These are phyloP conservation scores for Trichomonas tenax DNA, from an alignment of 208 protist genomes.

Conservation along the genomic window DNA sequence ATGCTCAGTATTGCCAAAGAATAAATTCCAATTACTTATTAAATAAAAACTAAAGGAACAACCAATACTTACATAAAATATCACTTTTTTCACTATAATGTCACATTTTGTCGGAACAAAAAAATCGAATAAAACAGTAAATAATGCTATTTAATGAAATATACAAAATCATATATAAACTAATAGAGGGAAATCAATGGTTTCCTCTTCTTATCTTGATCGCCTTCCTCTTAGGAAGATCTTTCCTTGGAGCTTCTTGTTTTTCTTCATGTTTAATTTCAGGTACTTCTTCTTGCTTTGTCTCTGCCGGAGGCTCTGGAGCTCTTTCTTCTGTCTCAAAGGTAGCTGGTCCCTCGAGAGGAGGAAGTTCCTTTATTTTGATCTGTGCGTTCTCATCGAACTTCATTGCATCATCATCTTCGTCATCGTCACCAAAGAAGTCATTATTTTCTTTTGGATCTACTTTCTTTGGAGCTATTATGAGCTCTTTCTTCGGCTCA, in stretches of 20 bases:
- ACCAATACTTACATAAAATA: too few species aligned
- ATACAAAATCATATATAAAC: not conserved
- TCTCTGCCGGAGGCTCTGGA: not conserved
- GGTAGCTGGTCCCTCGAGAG: not conserved
- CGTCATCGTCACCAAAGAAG: not conserved
- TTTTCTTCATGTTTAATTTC: not conserved
- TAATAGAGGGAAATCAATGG: not conserved
- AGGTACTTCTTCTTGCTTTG: not conserved
- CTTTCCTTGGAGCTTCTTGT: not conserved
- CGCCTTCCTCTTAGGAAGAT: not conserved
- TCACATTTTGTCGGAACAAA: too few species aligned
- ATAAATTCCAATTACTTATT: too few species aligned
- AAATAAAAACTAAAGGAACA: too few species aligned
- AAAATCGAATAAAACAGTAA: too few species aligned
- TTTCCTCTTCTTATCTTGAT: not conserved
- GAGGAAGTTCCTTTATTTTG: not conserved
- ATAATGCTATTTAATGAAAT: too few species aligned
- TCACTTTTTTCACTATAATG: too few species aligned
- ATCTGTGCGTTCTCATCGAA: not conserved
- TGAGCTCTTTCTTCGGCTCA: not conserved
- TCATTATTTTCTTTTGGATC: not conserved
- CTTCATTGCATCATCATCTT: not conserved
- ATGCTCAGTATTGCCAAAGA: too few species aligned
- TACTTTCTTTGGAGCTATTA: not conserved
- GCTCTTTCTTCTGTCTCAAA: not conserved